Base-by-base conservation (phyloP, 805 yeast genomes). In the Candida lessepsii region DNA sequence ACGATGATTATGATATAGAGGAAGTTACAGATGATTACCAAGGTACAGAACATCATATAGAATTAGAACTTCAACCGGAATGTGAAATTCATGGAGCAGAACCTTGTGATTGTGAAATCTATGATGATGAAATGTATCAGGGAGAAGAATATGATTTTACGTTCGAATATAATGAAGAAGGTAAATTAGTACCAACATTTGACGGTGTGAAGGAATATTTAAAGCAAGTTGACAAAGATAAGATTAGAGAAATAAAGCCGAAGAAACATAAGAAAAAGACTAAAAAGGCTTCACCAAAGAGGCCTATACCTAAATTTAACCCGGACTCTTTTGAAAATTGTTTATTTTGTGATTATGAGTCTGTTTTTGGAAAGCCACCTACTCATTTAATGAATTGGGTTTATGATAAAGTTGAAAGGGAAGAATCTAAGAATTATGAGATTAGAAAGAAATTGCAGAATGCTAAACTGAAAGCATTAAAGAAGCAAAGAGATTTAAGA, bases 261-360 rank as follows among this genome's bases (percentile, higher is more conserved):
- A 47, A 37, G 14, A 58, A 55, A 44, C 52, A 50, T 39, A 52
- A 56, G 48, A 58, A 54, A 40, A 51, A 49, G 40, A 37, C 36
- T 15, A 29, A 29, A 26, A 38, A 34, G 13, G n/a, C 14, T 11
- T 13, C 16, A 43, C 51, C 51, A 14, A 11, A 20, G 5, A 20
- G 11, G 21, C 33, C 35, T 13, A 15, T 15, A 19, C 30, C 35
- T 15, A 25, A 16, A 9, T 47, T 47, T 19, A 37, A 45, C 15
- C 49, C 49, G 11, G 47, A 37, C 19, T 23, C 36, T 2, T 19
- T 16, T 6, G 46, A 42, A 14, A 38, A 38, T 45, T 76, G 81
- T 50, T 56, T 73, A 45, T 67, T 76, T 39, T 76, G 81, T 54
- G 78, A 75, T 47, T 76, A 75, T 52, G 76, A 74, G 50, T 63